Evolutionary conservation across 2,329 filamentous ascomycete species (phyloP).

Genomic region (Monilinia fructicola): DNA sequence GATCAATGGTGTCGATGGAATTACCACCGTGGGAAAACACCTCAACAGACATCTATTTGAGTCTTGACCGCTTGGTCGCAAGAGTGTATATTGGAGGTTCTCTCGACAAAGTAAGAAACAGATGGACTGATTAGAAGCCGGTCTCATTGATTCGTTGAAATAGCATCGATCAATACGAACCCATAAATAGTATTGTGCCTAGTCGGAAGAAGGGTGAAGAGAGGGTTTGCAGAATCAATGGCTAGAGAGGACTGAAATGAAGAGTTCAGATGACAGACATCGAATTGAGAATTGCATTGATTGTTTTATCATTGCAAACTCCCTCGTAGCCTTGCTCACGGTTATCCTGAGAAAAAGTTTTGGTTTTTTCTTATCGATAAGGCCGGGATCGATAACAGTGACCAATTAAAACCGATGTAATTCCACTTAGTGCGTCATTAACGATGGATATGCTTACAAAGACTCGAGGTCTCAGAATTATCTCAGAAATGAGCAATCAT

Average conservation of each 20-base stretch:
- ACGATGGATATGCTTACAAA: slow-evolving; percentile 11
- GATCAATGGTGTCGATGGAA: neutral
- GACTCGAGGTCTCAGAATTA: neutral
- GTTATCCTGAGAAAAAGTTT: slow-evolving; percentile 2
- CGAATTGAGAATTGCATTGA: neutral
- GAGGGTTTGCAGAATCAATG: neutral
- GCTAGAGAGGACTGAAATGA: neutral
- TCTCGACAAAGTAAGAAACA: neutral
- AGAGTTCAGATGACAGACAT: neutral
- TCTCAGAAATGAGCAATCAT: neutral
- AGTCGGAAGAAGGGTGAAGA: neutral
- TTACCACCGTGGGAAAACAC: neutral
- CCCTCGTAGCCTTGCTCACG: slow-evolving; percentile 1
- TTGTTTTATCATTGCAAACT: neutral
- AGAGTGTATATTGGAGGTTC: neutral
- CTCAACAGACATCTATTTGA: neutral
- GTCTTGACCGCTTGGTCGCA: too few relatives aligned
- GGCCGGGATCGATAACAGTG: neutral
- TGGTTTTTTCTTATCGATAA: neutral
- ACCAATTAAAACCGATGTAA: slow-evolving; percentile 2
- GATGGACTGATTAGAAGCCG: neutral
- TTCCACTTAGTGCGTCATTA: slow-evolving; percentile 9
- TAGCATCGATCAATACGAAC: neutral
- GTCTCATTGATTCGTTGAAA: neutral
- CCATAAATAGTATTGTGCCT: neutral